Conservation (phyloP, 176 grass and related monocot genomes). For the Bonia amplexicaulis region DNA sequence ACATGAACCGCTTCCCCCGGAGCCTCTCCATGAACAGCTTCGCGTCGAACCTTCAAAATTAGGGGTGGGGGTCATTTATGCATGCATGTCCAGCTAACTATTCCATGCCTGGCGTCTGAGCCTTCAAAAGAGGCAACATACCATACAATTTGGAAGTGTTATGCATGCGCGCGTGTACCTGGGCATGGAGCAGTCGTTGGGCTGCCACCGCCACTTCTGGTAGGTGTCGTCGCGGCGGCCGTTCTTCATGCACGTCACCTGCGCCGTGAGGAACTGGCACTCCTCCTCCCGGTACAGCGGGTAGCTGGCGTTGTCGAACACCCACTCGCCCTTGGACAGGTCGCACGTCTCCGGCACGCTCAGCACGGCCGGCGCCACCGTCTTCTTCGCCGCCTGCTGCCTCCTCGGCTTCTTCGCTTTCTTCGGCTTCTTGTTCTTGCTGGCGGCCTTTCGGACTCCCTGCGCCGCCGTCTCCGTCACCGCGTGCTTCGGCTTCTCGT, state of each 20-base stretch:
- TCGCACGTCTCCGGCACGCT: constrained; percentile 61
- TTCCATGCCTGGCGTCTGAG: not conserved
- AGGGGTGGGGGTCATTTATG: not conserved
- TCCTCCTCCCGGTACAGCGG: constrained; percentile 72
- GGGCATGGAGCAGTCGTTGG: constrained; percentile 64
- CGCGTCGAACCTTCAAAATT: constrained; percentile 55
- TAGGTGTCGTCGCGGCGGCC: constrained; percentile 81
- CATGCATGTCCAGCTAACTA: not conserved
- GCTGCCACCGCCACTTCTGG: constrained; percentile 92
- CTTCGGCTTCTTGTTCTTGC: not conserved
- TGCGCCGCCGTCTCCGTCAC: not conserved
- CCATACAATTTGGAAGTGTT: not conserved
- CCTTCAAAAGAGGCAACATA: not conserved
- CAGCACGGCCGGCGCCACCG: constrained; percentile 34
- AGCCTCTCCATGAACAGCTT: constrained; percentile 74
- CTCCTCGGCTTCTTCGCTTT: not conserved
- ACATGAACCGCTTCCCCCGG: constrained; percentile 70
- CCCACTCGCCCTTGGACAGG: constrained; percentile 64
- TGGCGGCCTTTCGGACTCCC: not conserved
- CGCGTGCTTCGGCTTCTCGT: not conserved
- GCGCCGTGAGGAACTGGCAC: constrained; percentile 72
- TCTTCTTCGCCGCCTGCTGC: constrained; percentile 37
- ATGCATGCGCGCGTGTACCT: constrained; percentile 20
- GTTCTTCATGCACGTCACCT: constrained; percentile 91
- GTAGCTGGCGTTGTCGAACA: constrained; percentile 70